phyloP scores from a whole-genome alignment of 495 filamentous ascomycete genomes.

The Poronia punctata region DNA sequence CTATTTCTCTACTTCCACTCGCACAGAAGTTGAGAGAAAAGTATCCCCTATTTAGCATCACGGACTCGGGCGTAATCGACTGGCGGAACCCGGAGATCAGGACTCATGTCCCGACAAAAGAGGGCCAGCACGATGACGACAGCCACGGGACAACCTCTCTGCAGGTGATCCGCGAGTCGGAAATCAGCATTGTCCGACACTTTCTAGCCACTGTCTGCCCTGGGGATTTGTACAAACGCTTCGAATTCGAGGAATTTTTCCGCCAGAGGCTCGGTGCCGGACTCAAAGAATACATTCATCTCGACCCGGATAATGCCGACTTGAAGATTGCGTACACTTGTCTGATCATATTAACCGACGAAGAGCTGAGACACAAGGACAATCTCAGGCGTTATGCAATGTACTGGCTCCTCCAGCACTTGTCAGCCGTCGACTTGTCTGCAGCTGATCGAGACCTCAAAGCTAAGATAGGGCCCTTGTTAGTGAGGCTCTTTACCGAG shows the following conservation, averaged over 20 bases:
- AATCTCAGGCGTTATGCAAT: conserved; percentile 24
- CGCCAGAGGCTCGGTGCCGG: conserved; percentile 23
- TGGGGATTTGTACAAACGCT: conserved; percentile 23
- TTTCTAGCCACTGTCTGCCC: conserved; percentile 32
- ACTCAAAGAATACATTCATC: conserved; percentile 20
- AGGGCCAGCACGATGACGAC: conserved; percentile 1
- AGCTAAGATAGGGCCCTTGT: conserved; percentile 24
- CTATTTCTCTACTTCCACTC: conserved; percentile 29
- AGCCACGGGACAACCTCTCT: neutral
- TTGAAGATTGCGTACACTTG: conserved; percentile 26
- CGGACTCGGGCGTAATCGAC: conserved; percentile 17
- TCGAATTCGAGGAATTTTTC: conserved; percentile 34
- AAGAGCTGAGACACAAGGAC: conserved; percentile 18
- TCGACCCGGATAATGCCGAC: conserved; percentile 23
- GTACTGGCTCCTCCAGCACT: conserved; percentile 28
- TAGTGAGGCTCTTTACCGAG: conserved; percentile 28
- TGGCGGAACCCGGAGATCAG: conserved; percentile 21
- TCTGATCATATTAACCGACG: conserved; percentile 16
- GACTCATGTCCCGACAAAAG: conserved; percentile 13
- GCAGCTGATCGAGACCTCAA: conserved; percentile 28
- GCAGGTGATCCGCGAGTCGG: conserved; percentile 28
- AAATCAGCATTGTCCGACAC: conserved; percentile 29
- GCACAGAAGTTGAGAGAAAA: conserved; percentile 30
- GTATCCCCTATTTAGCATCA: conserved; percentile 30
- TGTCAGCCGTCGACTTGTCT: conserved; percentile 29